Base-by-base conservation (phyloP, 805 yeast species). In the Yamadazyma paraphyllophila region DNA sequence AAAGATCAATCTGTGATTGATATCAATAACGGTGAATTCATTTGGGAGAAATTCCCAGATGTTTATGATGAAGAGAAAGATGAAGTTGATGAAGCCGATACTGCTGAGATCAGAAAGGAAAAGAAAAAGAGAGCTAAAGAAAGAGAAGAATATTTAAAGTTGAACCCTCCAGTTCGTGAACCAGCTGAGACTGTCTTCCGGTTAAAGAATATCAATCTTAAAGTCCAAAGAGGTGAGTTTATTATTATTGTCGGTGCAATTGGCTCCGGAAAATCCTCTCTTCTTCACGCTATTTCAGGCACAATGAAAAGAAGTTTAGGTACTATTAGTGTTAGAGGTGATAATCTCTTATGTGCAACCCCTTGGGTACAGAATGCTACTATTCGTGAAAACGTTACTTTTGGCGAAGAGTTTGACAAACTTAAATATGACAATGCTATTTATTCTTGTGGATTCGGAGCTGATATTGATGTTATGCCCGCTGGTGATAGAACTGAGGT, bases 331-430 rank as follows among this genome's bases (percentile, higher is more conserved):
- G 61, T 63, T 3, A 56, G 59, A 44, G 68, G 68, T 8, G 50
- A 60, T 1, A 39, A 52, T n/a, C 40, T 63, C 27, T 44, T 61
- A 8, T 63, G 69, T 53, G 65, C 63, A 11, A 44, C 54, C 13
- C 69, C 70, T 7, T 66, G 71, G 71, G 61, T 65, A n/a, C 69
- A 65, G 49, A 66, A 65, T 51, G 58, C 61, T 4, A 63, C 70
- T 6, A 59, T 66, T n/a, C 55, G 51, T 41, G 62, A 63, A 15
- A 66, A 66, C 42, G 62, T 65, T 35, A 17, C 57, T 4, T 66
- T 66, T 49, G 69, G 68, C 8, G 17, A 40, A 20, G 51, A 36
- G 14, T 63, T 24, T 24, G 61, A 63, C 35, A 54, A 53, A 36
- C 47, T 54, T 30, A 43, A 36, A 17, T 65, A 64, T 46, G 47